Percentiles rank a stretch among this genome's conserved stretches.
Conservation (phyloP, 495 filamentous ascomycete genomes). For the Aspergillus affinis region DNA sequence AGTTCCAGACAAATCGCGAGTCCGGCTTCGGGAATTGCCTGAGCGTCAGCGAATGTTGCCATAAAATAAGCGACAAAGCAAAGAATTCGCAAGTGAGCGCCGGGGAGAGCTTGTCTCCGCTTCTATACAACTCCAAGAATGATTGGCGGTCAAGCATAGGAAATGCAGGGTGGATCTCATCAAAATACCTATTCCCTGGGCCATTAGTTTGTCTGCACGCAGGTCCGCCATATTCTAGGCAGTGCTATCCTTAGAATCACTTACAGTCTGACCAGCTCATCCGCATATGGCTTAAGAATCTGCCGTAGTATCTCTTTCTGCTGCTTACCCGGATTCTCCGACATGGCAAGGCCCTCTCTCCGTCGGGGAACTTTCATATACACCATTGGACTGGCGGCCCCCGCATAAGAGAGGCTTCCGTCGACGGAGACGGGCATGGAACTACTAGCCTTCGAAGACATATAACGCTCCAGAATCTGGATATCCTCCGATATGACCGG, state of each 20-base stretch:
- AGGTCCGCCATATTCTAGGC: background rate
- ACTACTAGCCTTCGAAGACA: constrained; percentile 22
- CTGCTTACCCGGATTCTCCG: constrained; percentile 25
- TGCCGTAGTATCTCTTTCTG: constrained; percentile 18
- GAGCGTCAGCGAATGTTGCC: constrained; percentile 22
- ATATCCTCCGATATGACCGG: constrained; percentile 32
- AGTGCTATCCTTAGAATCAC: background rate
- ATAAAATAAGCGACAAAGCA: constrained; percentile 29
- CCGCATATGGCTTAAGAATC: constrained; percentile 26
- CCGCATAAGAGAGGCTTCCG: background rate
- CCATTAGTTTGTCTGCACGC: background rate
- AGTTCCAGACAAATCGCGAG: constrained; percentile 32
- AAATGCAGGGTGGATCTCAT: constrained; percentile 35
- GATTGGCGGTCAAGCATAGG: constrained; percentile 35
- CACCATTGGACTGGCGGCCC: constrained; percentile 18
- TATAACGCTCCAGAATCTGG: constrained; percentile 27
- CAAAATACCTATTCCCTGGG: constrained; percentile 27
- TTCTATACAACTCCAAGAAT: constrained; percentile 23
- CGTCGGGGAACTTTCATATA: constrained; percentile 23
- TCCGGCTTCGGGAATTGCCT: constrained; percentile 24
- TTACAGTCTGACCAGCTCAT: constrained; percentile 32
- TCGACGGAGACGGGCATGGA: background rate
- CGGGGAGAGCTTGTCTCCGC: constrained; percentile 26
- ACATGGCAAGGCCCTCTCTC: constrained; percentile 31
- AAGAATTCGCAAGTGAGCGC: constrained; percentile 34